A percentile compares a stretch with the other conserved stretches of the same genome.
Conservation (phyloP, 805 yeast species). For the Metschnikowia lochheadii region DNA sequence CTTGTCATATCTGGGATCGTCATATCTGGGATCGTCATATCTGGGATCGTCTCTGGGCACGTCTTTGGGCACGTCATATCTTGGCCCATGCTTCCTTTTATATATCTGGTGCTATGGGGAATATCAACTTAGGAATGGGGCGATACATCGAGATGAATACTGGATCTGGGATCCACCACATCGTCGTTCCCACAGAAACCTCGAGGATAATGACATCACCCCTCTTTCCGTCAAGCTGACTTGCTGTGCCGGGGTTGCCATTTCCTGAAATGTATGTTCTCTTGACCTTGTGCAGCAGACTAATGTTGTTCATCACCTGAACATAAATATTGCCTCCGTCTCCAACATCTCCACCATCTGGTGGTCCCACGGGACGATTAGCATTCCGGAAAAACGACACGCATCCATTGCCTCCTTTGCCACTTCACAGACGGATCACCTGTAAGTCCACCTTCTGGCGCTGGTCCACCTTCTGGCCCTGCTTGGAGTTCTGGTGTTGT, state of each 20-base stretch:
- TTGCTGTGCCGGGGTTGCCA: slow-evolving; percentile 68
- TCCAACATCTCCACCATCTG: slow-evolving; percentile 99
- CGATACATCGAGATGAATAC: slow-evolving; percentile 29
- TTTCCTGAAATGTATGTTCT: slow-evolving; percentile 65
- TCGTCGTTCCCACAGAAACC: slow-evolving; percentile 88
- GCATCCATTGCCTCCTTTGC: slow-evolving; percentile 85
- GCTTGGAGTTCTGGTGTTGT: slow-evolving; percentile 22
- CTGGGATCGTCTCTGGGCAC: too few relatives aligned
- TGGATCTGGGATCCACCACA: slow-evolving; percentile 83
- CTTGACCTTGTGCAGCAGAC: slow-evolving; percentile 66
- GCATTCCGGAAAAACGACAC: slow-evolving; percentile 87
- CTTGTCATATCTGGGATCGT: too few relatives aligned
- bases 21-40: too few relatives aligned
- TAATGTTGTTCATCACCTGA: slow-evolving; percentile 69
- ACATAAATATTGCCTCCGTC: slow-evolving; percentile 84
- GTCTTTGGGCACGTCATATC: too few relatives aligned
- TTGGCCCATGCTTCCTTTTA: too few relatives aligned
- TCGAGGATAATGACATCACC: slow-evolving; percentile 78
- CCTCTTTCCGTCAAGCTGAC: slow-evolving; percentile 80
- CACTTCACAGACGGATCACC: slow-evolving; percentile 64
- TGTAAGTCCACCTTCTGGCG: slow-evolving; percentile 46
- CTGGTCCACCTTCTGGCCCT: slow-evolving; percentile 34
- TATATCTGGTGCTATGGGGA: too few relatives aligned
- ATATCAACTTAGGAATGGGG: too few relatives aligned
- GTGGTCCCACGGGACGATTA: slow-evolving; percentile 82